Evolutionary conservation across 768 basidiomycete species (phyloP).

Genomic region (Coprinopsis sp.): DNA sequence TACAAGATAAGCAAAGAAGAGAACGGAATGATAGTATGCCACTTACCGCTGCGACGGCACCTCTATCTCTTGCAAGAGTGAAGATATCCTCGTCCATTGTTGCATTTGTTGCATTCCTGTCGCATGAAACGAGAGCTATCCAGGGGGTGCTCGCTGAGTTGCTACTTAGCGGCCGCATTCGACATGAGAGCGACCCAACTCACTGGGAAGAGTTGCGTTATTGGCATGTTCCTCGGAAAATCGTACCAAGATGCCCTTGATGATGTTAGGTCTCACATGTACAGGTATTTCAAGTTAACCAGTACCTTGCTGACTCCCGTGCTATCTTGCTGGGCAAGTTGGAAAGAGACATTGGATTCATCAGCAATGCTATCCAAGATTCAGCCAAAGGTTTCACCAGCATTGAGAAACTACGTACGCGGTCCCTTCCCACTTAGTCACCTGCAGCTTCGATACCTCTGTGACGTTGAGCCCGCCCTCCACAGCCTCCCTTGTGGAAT

Average conservation of each 20-base stretch:
- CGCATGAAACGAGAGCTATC: conserved; percentile 88
- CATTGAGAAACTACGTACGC: too few species aligned
- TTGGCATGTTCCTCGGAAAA: conserved; percentile 63
- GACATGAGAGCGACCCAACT: conserved; percentile 15
- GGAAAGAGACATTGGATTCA: conserved; percentile 54
- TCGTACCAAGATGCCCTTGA: conserved; percentile 76
- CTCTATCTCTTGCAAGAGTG: conserved; percentile 70
- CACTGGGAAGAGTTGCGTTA: conserved; percentile 46
- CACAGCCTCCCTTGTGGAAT: conserved; percentile 43
- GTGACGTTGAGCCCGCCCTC: conserved; percentile 43
- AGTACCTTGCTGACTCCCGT: conserved; percentile 52
- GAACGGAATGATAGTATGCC: background rate
- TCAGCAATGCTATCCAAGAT: conserved; percentile 31
- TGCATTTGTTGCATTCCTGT: conserved; percentile 64
- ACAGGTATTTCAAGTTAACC: background rate
- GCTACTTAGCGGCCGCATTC: conserved; percentile 7
- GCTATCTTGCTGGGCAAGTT: conserved; percentile 48
- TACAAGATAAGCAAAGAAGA: background rate
- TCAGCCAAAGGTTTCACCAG: too few species aligned
- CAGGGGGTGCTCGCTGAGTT: conserved; percentile 70
- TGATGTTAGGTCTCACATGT: conserved; percentile 8
- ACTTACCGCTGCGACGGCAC: conserved; percentile 76
- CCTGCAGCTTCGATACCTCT: conserved; percentile 51
- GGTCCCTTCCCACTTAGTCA: conserved; percentile 59
- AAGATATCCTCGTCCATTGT: conserved; percentile 70